Conservation (phyloP, 768 basidiomycete genomes). For the Trametes elegans region DNA sequence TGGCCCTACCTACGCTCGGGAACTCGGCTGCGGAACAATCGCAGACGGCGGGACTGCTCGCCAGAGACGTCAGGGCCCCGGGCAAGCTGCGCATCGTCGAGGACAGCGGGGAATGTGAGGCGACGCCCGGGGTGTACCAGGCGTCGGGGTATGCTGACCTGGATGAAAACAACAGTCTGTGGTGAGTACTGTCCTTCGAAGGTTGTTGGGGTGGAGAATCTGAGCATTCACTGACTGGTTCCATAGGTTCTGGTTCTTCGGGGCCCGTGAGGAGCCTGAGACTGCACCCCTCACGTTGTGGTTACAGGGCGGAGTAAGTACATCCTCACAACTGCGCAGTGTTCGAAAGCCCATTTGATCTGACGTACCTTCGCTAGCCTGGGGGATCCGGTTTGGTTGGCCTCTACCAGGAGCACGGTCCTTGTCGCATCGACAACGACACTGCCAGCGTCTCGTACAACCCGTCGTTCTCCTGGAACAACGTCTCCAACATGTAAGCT, state of each 20-base stretch:
- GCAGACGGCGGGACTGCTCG: no score
- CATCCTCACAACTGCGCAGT: no score
- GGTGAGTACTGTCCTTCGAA: conserved; percentile 33
- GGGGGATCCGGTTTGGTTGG: conserved; percentile 38
- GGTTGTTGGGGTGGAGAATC: background rate
- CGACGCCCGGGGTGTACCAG: conserved; percentile 55
- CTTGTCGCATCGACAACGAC: conserved; percentile 48
- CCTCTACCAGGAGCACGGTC: conserved; percentile 41
- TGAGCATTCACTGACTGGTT: background rate
- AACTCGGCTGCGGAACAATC: no score
- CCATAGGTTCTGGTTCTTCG: conserved; percentile 68
- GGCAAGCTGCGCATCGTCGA: conserved; percentile 47
- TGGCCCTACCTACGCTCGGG: no score
- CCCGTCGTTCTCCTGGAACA: conserved; percentile 59
- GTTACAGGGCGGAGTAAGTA: conserved; percentile 55
- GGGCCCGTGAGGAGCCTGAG: conserved; percentile 53
- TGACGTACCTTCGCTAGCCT: conserved; percentile 24
- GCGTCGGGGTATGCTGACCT: conserved; percentile 65
- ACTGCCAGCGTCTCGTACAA: conserved; percentile 47
- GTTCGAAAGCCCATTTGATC: background rate
- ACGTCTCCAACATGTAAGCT: conserved; percentile 45
- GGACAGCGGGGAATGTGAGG: conserved; percentile 65
- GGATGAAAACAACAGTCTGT: conserved; percentile 51
- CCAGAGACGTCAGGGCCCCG: background rate
- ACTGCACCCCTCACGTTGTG: conserved; percentile 63